Evolutionary conservation across 768 basidiomycete genomes (phyloP), one percentile per base, ranked within the genome.

Genomic region (Leucocoprinus birnbaumii): DNA sequence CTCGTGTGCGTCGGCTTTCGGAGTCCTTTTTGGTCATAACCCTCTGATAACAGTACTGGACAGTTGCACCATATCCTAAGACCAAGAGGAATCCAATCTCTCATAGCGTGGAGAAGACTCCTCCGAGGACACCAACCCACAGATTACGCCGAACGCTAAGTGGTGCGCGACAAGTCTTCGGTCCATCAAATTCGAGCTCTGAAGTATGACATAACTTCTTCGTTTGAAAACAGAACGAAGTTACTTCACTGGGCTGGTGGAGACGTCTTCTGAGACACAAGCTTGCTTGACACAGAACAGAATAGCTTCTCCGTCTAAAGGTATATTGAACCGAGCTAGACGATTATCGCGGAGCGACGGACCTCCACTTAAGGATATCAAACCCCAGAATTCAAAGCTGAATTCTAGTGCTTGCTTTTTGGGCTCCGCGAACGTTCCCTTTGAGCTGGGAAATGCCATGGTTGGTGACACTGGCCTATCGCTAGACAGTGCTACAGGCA

Each of bases 51-150:
- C 14, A n/a, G 31, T 31, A 19, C 10, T n/a, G 7, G 5, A 35
- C 27, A 55, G 54, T 49, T n/a, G 47, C 54, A 18, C 54, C 54
- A 3, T 55, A 55, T 14, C 54, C 54, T 14, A 55, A 55, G 41
- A 55, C 54, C 19, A 55, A 55, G 41, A 55, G 54, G 46, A 43
- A 27, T 27, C 4, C 22, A 14, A 22, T 40, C 21, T 24, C 44
- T 18, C 18, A 11, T 38, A 38, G 16, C 24, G 24, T 9, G 7
- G 40, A 49, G 18, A 49, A 43, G 16, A 27, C 34, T 9, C 40
- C 38, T 18, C 54, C 54, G 2, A 48, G 43, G 45, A 49, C 54
- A 2, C 47, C 47, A 25, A 49, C 22, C 6, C 42, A 55, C 14
- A 55, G 22, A 19, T 8, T 55, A 14, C 47, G 54, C 9, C 54